Conservation (phyloP, 345 rosid genomes). For the Salix udensis region DNA sequence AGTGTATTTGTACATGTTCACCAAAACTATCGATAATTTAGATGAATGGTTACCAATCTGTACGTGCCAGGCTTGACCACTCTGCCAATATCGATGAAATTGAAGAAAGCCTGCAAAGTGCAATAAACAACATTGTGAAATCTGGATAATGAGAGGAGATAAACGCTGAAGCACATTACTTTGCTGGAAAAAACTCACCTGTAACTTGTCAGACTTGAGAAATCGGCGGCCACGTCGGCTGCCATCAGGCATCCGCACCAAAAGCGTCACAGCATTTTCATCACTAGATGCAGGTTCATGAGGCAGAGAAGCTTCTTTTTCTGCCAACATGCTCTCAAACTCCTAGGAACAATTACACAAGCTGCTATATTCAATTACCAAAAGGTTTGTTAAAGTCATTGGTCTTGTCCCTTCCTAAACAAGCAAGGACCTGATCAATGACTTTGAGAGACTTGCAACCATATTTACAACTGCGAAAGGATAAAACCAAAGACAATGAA, state of each 20-base stretch:
- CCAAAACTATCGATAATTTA: background rate
- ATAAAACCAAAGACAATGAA: background rate
- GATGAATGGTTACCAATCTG: conserved; percentile 62
- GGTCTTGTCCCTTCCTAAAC: background rate
- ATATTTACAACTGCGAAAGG: background rate
- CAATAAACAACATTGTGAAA: conserved; percentile 4
- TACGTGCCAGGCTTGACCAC: conserved; percentile 83
- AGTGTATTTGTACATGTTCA: background rate
- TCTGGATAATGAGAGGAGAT: background rate
- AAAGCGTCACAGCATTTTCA: conserved; percentile 80
- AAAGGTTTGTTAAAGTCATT: background rate
- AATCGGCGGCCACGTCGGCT: conserved; percentile 89
- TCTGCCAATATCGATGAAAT: conserved; percentile 87
- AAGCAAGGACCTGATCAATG: background rate
- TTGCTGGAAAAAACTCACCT: conserved; percentile 40
- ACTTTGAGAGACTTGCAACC: background rate
- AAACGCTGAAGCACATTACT: background rate
- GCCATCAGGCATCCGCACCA: conserved; percentile 95
- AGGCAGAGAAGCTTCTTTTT: conserved; percentile 92
- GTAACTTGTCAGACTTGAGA: conserved; percentile 71
- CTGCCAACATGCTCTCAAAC: conserved; percentile 69
- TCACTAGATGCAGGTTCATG: conserved; percentile 76
- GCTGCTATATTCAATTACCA: conserved; percentile 8
- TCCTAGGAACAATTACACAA: conserved; percentile 38
- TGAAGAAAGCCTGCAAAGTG: conserved; percentile 71